A percentile compares a stretch with the other conserved stretches of the same genome.
These are phyloP conservation scores for Diatrype stigma DNA, from an alignment of 2,329 filamentous ascomycete genomes.

Conservation along the genomic window DNA sequence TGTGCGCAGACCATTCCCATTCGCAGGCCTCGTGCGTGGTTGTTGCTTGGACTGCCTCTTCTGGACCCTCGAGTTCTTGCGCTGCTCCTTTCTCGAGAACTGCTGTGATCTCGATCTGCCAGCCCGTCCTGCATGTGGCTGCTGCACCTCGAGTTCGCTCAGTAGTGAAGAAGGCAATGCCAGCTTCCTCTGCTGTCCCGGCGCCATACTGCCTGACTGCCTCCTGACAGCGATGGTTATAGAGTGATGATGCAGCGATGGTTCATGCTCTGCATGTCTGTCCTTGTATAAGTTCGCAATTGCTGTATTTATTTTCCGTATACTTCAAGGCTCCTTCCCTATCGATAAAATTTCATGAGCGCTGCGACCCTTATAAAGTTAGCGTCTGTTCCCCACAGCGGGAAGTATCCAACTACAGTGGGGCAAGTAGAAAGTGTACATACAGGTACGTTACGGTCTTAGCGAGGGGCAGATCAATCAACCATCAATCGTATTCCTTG, in stretches of 20 bases:
- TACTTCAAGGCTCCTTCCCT: not conserved
- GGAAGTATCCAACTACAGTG: not conserved
- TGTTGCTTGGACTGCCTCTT: slow-evolving; percentile 24
- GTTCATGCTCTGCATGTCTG: too few relatives aligned
- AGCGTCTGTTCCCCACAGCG: slow-evolving; percentile 10
- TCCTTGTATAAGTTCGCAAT: too few relatives aligned
- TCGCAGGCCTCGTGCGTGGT: slow-evolving; percentile 9
- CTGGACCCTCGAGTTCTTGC: slow-evolving; percentile 25
- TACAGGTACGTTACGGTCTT: slow-evolving; percentile 1
- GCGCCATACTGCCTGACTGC: slow-evolving; percentile 24
- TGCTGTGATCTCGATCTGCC: slow-evolving; percentile 14
- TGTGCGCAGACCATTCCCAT: not conserved
- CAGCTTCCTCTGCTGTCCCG: slow-evolving; percentile 30
- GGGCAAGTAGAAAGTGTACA: not conserved
- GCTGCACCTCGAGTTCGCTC: slow-evolving; percentile 37
- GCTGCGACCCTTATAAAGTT: too few relatives aligned
- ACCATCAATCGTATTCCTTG: not conserved
- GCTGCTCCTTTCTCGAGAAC: slow-evolving; percentile 27
- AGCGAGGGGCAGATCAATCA: slow-evolving; percentile 2
- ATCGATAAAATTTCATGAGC: too few relatives aligned
- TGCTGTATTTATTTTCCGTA: too few relatives aligned
- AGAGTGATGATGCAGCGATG: not conserved
- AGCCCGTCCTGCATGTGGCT: slow-evolving; percentile 8
- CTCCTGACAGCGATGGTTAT: not conserved
- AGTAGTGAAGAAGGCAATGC: slow-evolving; percentile 40